Conservation (phyloP, 441 rosid genomes). For the Populus tomentosa region DNA sequence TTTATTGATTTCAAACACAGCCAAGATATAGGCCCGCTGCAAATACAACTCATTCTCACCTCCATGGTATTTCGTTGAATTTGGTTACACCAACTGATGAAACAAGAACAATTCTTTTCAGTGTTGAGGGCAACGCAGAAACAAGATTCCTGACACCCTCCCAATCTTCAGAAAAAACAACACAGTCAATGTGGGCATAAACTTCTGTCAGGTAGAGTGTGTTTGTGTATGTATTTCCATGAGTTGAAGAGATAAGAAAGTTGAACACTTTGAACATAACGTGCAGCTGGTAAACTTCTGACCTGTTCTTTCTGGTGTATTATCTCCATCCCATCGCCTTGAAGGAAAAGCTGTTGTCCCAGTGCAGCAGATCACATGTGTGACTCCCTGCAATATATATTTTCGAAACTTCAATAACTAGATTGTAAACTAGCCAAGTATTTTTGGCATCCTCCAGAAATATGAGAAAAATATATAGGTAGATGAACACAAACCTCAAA, state of each 20-base stretch:
- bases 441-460: not conserved
- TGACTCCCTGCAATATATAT: conserved; percentile 54
- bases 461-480: not conserved
- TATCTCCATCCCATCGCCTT: conserved; percentile 83
- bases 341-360: conserved; percentile 98
- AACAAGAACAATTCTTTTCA: conserved; percentile 78
- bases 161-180: conserved; percentile 62
- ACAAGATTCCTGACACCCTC: conserved; percentile 92
- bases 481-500: conserved; percentile 49
- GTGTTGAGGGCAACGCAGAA: conserved; percentile 67
- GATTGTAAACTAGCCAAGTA: not conserved
- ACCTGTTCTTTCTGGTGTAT: conserved; percentile 96
- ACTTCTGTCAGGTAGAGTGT: not conserved
- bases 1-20: not conserved
- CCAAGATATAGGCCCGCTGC: not conserved
- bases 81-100: conserved; percentile 94
- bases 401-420: not conserved
- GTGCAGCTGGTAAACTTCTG: conserved; percentile 13
- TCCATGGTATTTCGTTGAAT: conserved; percentile 88
- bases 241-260: not conserved
- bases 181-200: conserved; percentile 6
- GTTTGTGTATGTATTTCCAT: not conserved
- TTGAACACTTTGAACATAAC: not conserved
- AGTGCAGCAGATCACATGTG: conserved; percentile 88
- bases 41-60: conserved; percentile 38